Evolutionary conservation across 2,329 filamentous ascomycete genomes (phyloP).

Genomic region (Mollisiaceae sp.): DNA sequence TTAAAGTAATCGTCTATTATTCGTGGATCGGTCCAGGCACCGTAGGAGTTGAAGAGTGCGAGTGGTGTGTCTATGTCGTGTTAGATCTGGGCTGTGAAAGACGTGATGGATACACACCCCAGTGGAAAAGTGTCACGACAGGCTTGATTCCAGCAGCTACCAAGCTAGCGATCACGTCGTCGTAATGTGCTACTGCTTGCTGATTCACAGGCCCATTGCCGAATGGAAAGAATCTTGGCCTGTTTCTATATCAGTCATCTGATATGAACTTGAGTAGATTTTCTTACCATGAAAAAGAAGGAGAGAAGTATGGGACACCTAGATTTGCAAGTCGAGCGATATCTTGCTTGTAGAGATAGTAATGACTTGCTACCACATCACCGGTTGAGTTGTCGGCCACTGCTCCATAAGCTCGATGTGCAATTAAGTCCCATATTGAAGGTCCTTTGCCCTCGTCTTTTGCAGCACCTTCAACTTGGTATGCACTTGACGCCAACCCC

Average conservation of each 20-base stretch:
- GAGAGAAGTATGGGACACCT: slow-evolving; percentile 56
- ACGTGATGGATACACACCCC: slow-evolving; percentile 21
- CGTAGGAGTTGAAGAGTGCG: slow-evolving; percentile 49
- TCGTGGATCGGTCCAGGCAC: slow-evolving; percentile 51
- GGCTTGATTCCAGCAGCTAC: slow-evolving; percentile 56
- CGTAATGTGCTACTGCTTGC: slow-evolving; percentile 57
- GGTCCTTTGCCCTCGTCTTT: slow-evolving; percentile 52
- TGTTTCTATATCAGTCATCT: slow-evolving; percentile 46
- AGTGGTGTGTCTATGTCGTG: slow-evolving; percentile 34
- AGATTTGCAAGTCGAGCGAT: slow-evolving; percentile 58
- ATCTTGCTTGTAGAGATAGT: slow-evolving; percentile 62
- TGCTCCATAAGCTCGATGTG: slow-evolving; percentile 40
- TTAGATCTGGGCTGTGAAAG: background rate
- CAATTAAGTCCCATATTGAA: slow-evolving; percentile 48
- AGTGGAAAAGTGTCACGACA: slow-evolving; percentile 54
- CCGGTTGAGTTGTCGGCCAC: slow-evolving; percentile 49
- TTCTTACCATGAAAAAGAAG: slow-evolving; percentile 42
- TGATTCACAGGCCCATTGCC: slow-evolving; percentile 56
- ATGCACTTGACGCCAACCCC: slow-evolving; percentile 54
- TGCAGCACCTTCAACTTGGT: slow-evolving; percentile 53
- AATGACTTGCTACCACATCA: slow-evolving; percentile 57
- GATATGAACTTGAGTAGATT: slow-evolving; percentile 24
- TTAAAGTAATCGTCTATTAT: slow-evolving; percentile 58
- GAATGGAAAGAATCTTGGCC: slow-evolving; percentile 59
- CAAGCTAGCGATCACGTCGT: slow-evolving; percentile 57